A percentile compares a stretch with the other conserved stretches of the same genome.
These are phyloP conservation scores for Corylus americana DNA, from an alignment of 306 rosid genomes.

Conservation along the genomic window DNA sequence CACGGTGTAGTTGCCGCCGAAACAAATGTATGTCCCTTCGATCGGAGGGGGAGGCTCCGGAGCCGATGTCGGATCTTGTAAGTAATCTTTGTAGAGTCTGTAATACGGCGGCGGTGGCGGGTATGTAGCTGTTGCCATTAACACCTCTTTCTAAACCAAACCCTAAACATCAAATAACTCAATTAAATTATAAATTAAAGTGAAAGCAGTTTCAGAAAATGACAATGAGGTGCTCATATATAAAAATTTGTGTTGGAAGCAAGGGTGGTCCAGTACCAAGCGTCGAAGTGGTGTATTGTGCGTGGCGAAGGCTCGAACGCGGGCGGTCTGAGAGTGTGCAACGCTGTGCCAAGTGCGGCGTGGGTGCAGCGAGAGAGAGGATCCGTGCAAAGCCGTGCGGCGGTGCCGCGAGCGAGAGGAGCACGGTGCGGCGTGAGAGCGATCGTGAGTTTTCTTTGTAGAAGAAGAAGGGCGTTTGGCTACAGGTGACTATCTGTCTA, in stretches of 20 bases:
- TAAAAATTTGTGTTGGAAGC: neutral
- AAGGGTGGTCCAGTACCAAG: no score
- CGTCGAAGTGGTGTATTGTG: no score
- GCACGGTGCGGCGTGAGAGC: no score
- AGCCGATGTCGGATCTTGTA: conserved; percentile 75
- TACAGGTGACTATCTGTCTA: no score
- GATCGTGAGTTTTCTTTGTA: no score
- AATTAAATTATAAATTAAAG: neutral
- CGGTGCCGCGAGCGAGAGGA: no score
- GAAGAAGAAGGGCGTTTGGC: no score
- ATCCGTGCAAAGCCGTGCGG: no score
- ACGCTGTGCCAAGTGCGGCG: no score
- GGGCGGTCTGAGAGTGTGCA: no score
- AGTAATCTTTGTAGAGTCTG: conserved; percentile 83
- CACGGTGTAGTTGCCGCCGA: conserved; percentile 75
- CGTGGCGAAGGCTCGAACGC: no score
- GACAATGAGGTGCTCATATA: neutral
- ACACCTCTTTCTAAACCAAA: conserved; percentile 13
- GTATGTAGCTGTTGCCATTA: conserved; percentile 85
- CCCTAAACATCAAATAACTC: conserved; percentile 21
- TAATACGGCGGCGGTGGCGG: conserved; percentile 94
- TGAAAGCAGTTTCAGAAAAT: neutral
- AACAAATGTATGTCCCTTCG: conserved; percentile 80
- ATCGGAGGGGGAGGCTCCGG: conserved; percentile 84
- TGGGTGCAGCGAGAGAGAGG: no score